Base-by-base conservation (phyloP, 2,329 filamentous ascomycete genomes). In the Colletotrichum eleusines region DNA sequence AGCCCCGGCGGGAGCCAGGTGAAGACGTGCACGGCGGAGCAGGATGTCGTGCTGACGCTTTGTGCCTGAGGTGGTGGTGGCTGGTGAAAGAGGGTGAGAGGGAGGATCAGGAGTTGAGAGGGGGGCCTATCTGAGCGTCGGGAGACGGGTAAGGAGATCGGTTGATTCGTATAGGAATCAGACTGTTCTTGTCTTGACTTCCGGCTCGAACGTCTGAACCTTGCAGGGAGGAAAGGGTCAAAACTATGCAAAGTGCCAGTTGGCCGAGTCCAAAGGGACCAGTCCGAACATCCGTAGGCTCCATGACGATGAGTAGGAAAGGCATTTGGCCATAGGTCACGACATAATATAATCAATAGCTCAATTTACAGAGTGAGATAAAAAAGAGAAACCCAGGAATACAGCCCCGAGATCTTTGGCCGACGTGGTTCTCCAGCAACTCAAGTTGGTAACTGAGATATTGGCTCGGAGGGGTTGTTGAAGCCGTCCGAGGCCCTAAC, bases 1-100 rank as follows among this genome's bases (percentile, higher is more conserved):
- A 78, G 78, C 11, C 80, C 80, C 0, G 79, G 76, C 0, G 80
- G 80, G 0, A 80, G 78, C 69, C 80, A 83, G 76, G 79, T 80
- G 55, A 82, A 81, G 77, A 75, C 74, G 3, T 83, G 81, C 70
- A 76, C 72, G 14, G 72, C 75, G 2, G 67, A 71, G 3, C 74
- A 78, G 69, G 78, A 81, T 65, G 77, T 82, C 0, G 78, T 76
- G 2, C 65, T 83, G 63, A 80, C 80, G 9, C 76, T 83, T 5
- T 83, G 81, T 50, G 77, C 77, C 44, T 64, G 46, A 64, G 51
- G 20, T 7, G n/a, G 7, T 3, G 20, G 5, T 1, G 42, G 20
- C 18, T 9, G 12, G 6, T 12, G 5, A 2, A 14, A 4, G 55
- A 3, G 8, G 18, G 57, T 5, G 2, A 14, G 11, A 7, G 5